A percentile compares a stretch with the other conserved stretches of the same genome.
Conservation (phyloP, 2,329 filamentous ascomycete genomes). For the Stemphylium vesicarium region DNA sequence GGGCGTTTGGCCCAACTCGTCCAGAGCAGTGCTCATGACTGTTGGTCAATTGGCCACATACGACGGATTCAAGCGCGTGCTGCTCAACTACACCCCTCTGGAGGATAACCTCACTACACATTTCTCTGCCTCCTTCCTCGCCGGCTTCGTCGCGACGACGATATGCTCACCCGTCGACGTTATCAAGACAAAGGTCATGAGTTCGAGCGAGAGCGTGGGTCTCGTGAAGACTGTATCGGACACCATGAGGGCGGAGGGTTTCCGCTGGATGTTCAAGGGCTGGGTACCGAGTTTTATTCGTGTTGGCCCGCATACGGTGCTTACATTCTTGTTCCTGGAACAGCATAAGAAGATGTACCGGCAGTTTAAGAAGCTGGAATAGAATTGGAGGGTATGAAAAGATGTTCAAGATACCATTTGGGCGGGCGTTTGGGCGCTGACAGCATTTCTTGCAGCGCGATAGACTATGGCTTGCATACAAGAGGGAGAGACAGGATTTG, state of each 20-base stretch:
- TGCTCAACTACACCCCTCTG: conserved; percentile 71
- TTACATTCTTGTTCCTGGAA: conserved; percentile 85
- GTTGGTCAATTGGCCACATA: conserved; percentile 84
- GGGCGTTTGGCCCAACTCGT: conserved; percentile 82
- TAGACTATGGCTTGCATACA: not conserved
- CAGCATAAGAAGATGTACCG: conserved; percentile 81
- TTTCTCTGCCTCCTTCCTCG: conserved; percentile 77
- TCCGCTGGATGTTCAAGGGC: conserved; percentile 86
- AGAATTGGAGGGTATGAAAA: not conserved
- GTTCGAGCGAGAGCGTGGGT: conserved; percentile 61
- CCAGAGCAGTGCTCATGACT: conserved; percentile 86
- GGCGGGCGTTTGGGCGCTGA: conserved; percentile 8
- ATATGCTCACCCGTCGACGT: conserved; percentile 87
- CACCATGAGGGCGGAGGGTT: conserved; percentile 73
- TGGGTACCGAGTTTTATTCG: conserved; percentile 82
- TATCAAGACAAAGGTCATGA: conserved; percentile 89
- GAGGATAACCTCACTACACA: conserved; percentile 75
- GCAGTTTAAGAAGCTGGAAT: conserved; percentile 26
- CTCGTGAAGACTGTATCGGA: conserved; percentile 68
- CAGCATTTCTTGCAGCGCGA: conserved; percentile 3
- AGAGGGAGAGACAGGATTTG: not conserved
- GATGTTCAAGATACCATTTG: conserved; percentile 1
- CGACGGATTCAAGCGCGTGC: conserved; percentile 76
- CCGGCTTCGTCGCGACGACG: conserved; percentile 83
- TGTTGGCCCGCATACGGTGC: conserved; percentile 77